Evolutionary conservation across 2,329 filamentous ascomycete species (phyloP).

Genomic region (Thielaviopsis euricoi): DNA sequence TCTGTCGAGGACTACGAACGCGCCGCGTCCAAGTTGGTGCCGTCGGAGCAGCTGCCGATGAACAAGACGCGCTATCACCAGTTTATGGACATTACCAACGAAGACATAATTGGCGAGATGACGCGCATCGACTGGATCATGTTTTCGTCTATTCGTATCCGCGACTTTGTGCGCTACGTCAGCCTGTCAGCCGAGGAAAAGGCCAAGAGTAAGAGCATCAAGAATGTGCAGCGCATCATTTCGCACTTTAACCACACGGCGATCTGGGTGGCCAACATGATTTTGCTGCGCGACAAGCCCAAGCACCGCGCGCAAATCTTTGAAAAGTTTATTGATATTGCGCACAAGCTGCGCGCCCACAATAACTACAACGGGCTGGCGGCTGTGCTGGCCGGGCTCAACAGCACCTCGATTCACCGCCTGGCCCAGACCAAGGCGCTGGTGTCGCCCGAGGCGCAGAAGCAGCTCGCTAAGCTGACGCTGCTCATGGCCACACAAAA

Average conservation of each 20-base stretch:
- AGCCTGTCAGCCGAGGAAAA: constrained; percentile 56
- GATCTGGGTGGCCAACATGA: constrained; percentile 68
- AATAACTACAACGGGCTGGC: constrained; percentile 97
- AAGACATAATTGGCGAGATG: constrained; percentile 76
- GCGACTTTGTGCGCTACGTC: constrained; percentile 84
- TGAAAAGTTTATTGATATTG: constrained; percentile 91
- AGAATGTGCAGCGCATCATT: constrained; percentile 88
- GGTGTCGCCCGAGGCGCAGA: constrained; percentile 54
- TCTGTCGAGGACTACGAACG: constrained; percentile 66
- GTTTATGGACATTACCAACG: constrained; percentile 74
- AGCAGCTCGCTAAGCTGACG: constrained; percentile 73
- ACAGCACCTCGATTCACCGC: constrained; percentile 71
- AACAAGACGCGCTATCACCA: constrained; percentile 79
- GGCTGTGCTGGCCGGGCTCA: constrained; percentile 86
- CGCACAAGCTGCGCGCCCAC: constrained; percentile 66
- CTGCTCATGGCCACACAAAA: constrained; percentile 88
- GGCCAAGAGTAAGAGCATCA: constrained; percentile 58
- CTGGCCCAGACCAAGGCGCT: constrained; percentile 64
- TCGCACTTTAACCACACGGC: constrained; percentile 79
- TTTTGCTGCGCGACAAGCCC: constrained; percentile 81
- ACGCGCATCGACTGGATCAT: constrained; percentile 97
- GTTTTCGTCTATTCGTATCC: constrained; percentile 86
- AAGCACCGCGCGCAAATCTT: constrained; percentile 85
- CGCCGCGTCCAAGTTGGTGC: constrained; percentile 56
- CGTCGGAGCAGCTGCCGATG: constrained; percentile 51